A percentile compares a stretch with the other conserved stretches of the same genome.
Conservation (phyloP, 345 rosid genomes). For the Melaleuca quinquenervia region DNA sequence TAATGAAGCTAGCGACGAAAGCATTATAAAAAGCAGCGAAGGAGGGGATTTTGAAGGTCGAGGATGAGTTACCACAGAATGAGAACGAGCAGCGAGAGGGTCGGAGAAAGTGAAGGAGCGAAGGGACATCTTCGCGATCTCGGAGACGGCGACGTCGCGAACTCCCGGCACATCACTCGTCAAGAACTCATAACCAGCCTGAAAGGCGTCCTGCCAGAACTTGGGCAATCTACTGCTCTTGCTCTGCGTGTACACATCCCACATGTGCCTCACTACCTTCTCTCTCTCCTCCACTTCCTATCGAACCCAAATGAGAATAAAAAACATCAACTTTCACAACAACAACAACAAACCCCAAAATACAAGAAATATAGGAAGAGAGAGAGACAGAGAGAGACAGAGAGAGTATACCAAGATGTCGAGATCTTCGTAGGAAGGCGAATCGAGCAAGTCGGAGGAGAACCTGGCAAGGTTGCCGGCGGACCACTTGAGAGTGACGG, state of each 20-base stretch:
- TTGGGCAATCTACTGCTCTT: conserved; percentile 35
- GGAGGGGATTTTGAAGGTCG: not conserved
- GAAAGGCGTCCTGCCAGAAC: conserved; percentile 73
- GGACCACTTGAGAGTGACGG: conserved; percentile 69
- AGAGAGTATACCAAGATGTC: conserved; percentile 42
- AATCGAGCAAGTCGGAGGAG: conserved; percentile 17
- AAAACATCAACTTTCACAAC: not conserved
- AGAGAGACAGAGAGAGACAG: not conserved
- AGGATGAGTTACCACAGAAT: not conserved
- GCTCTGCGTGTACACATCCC: conserved; percentile 71
- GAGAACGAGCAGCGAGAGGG: conserved; percentile 7
- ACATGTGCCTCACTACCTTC: conserved; percentile 66
- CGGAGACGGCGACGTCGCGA: conserved; percentile 48
- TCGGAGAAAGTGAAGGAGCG: conserved; percentile 16
- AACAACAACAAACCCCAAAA: not conserved
- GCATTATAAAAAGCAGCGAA: not conserved
- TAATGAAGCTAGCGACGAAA: not conserved
- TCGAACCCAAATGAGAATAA: not conserved
- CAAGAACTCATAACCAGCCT: conserved; percentile 66
- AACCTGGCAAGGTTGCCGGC: conserved; percentile 22
- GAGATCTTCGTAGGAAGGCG: conserved; percentile 39
- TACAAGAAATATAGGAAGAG: not conserved
- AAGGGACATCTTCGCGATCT: conserved; percentile 69
- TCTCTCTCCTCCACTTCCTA: conserved; percentile 81
- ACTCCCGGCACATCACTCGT: conserved; percentile 40